phyloP scores from a whole-genome alignment of 2,329 filamentous ascomycete species.

The Fusarium dlaminii region DNA sequence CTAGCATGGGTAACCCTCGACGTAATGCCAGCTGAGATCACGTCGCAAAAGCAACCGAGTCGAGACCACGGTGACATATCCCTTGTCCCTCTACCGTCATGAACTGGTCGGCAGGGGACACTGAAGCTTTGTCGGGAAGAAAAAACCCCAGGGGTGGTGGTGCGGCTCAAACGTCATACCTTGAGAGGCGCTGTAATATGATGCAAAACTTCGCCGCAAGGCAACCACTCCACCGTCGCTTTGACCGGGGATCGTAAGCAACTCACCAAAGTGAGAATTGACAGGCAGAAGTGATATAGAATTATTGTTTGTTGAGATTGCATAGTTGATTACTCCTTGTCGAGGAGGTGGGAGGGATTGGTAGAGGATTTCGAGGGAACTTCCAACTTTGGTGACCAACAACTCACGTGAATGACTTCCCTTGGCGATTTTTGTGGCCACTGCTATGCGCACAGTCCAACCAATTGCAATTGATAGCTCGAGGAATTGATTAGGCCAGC shows the following conservation, averaged over 20 bases:
- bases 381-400: background rate
- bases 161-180: constrained; percentile 38
- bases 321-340: background rate
- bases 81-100: constrained; percentile 19
- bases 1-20: background rate
- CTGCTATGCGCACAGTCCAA: background rate
- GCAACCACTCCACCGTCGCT: constrained; percentile 17
- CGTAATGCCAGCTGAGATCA: background rate
- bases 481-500: background rate
- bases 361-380: background rate
- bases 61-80: constrained; percentile 6
- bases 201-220: constrained; percentile 32
- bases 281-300: background rate
- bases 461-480: background rate
- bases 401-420: background rate
- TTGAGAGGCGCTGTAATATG: constrained; percentile 24
- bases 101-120: background rate
- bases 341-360: background rate
- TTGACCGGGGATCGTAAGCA: background rate
- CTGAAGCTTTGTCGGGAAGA: constrained; percentile 7
- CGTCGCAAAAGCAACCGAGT: background rate
- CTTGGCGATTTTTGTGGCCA: background rate
- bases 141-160: constrained; percentile 15
- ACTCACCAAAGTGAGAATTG: background rate
- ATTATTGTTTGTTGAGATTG: background rate